These are phyloP conservation scores for Apiospora koreana DNA, from an alignment of 2,329 filamentous ascomycete genomes.

Conservation along the genomic window DNA sequence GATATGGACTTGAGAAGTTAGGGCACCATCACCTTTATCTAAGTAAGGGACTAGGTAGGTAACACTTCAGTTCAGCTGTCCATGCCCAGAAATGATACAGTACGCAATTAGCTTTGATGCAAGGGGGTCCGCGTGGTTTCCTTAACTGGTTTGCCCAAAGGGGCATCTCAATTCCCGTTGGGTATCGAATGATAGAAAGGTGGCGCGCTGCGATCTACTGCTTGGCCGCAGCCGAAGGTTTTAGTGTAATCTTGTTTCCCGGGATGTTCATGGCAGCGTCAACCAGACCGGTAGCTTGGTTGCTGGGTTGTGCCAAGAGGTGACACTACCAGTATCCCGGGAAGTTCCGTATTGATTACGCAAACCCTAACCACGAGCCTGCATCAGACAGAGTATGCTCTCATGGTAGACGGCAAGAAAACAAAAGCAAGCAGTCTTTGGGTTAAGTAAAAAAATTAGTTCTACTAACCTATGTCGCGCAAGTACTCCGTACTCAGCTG, in stretches of 20 bases:
- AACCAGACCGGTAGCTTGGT: not conserved
- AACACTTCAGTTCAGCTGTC: too few species aligned
- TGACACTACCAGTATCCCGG: not conserved
- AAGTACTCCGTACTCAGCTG: not conserved
- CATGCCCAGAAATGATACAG: too few species aligned
- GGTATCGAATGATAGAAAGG: not conserved
- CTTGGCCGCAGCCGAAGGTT: not conserved
- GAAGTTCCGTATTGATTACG: not conserved
- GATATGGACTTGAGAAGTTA: not conserved
- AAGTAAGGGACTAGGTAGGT: not conserved
- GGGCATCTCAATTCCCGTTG: not conserved
- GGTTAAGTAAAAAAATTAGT: not conserved
- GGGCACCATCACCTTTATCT: not conserved
- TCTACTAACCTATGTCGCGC: too few species aligned
- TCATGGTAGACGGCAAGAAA: too few species aligned
- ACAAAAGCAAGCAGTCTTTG: too few species aligned
- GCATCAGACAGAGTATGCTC: too few species aligned
- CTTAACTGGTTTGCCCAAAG: not conserved
- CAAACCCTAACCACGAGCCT: not conserved
- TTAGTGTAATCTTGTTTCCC: not conserved
- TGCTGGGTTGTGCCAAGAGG: not conserved
- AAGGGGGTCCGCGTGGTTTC: not conserved
- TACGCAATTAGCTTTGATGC: not conserved
- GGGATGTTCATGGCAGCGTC: not conserved
- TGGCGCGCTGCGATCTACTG: not conserved